phyloP scores from a whole-genome alignment of 1,284 basidiomycete genomes.

The Boletus sp. region DNA sequence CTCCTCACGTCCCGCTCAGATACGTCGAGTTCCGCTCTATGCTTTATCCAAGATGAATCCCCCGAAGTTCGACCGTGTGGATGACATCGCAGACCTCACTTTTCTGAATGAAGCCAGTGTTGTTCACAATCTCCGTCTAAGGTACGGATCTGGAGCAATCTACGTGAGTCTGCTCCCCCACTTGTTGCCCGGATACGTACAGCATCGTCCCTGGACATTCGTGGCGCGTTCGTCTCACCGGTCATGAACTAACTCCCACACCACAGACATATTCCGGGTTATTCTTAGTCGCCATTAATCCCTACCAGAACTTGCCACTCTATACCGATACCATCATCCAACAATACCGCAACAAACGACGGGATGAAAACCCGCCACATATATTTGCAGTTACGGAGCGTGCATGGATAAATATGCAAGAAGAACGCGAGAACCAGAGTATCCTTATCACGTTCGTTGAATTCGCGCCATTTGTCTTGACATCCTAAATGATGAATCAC shows the following conservation, averaged over 20 bases:
- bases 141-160: slow-evolving; percentile 92
- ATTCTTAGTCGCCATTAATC: slow-evolving; percentile 98
- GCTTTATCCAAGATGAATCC: slow-evolving; percentile 95
- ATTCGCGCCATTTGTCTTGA: neutral
- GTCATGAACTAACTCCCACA: slow-evolving; percentile 14
- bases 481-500: slow-evolving; percentile 1
- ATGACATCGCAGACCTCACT: slow-evolving; percentile 98
- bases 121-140: slow-evolving; percentile 90
- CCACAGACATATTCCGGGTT: slow-evolving; percentile 91
- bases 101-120: slow-evolving; percentile 99
- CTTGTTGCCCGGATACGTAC: neutral
- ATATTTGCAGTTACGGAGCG: slow-evolving; percentile 97
- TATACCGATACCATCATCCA: slow-evolving; percentile 92
- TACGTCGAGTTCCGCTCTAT: slow-evolving; percentile 73
- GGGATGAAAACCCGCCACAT: slow-evolving; percentile 96
- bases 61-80: slow-evolving; percentile 96
- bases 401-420: slow-evolving; percentile 98
- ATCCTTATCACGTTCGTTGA: slow-evolving; percentile 91
- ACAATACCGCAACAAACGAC: slow-evolving; percentile 88
- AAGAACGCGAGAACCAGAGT: slow-evolving; percentile 96
- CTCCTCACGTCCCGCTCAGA: slow-evolving; percentile 42
- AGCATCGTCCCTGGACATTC: neutral
- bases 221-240: neutral
- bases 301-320: slow-evolving; percentile 90
- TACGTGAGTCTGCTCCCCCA: slow-evolving; percentile 66